phyloP scores from a whole-genome alignment of 805 yeast species.

The Wickerhamia fluorescens region DNA sequence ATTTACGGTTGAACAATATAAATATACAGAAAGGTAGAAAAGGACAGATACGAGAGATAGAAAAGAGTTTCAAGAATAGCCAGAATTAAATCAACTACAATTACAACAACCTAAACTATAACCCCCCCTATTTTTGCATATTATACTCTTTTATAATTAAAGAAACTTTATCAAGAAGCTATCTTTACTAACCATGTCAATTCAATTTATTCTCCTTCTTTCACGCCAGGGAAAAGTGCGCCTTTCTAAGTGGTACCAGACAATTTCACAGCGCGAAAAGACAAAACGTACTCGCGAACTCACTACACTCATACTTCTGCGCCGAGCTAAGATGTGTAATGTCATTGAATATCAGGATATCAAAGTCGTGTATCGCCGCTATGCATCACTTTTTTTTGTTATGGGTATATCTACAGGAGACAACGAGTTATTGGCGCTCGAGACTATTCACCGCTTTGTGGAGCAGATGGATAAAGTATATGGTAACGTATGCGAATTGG shows the following conservation, averaged over 20 bases:
- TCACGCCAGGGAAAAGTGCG: conserved; percentile 96
- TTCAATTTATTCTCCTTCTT: conserved; percentile 71
- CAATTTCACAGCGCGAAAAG: conserved; percentile 80
- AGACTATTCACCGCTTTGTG: conserved; percentile 84
- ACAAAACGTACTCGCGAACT: conserved; percentile 77
- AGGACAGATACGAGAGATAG: no score
- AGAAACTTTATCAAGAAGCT: no score
- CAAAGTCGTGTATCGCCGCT: conserved; percentile 84
- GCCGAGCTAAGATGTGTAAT: conserved; percentile 94
- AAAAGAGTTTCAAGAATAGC: no score
- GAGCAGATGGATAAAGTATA: conserved; percentile 95
- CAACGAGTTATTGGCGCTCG: conserved; percentile 82
- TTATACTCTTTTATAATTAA: no score
- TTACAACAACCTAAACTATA: no score
- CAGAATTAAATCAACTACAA: no score
- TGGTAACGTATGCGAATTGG: conserved; percentile 94
- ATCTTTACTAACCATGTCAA: no score
- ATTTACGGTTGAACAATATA: no score
- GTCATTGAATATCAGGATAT: conserved; percentile 79
- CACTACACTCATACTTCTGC: conserved; percentile 73
- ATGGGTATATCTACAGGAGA: conserved; percentile 79
- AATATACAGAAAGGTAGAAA: no score
- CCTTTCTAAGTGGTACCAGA: conserved; percentile 86
- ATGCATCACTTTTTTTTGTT: conserved; percentile 87
- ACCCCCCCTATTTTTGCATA: no score